phyloP scores from a whole-genome alignment of 208 protist species.

The Leishmania braziliensis region DNA sequence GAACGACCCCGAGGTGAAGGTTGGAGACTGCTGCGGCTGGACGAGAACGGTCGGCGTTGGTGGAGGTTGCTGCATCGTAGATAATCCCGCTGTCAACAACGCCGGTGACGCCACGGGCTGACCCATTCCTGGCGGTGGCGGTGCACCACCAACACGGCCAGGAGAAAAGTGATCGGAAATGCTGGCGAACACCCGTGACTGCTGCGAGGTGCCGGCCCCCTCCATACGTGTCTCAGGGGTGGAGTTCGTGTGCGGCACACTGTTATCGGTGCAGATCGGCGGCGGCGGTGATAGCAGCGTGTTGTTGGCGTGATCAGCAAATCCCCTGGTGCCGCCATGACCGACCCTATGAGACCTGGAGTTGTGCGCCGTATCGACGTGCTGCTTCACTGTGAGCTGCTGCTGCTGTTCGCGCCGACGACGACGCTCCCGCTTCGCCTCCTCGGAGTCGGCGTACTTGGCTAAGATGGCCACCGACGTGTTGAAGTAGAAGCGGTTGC shows the following conservation, averaged over 20 bases:
- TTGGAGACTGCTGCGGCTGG: constrained; percentile 24
- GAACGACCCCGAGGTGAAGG: constrained; percentile 33
- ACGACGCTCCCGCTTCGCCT: constrained; percentile 78
- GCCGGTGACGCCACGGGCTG: constrained; percentile 5
- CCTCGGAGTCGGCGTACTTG: constrained; percentile 84
- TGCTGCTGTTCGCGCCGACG: constrained; percentile 61
- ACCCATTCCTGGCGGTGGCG: constrained; percentile 21
- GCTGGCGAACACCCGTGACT: constrained; percentile 29
- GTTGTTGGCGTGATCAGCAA: background rate
- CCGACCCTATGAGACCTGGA: background rate
- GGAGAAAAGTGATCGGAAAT: constrained; percentile 30
- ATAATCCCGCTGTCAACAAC: constrained; percentile 1
- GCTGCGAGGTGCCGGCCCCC: constrained; percentile 3
- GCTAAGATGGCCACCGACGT: constrained; percentile 67
- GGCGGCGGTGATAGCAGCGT: constrained; percentile 7
- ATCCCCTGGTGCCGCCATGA: background rate
- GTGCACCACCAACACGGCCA: background rate
- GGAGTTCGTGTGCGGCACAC: constrained; percentile 17
- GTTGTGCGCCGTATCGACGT: constrained; percentile 7
- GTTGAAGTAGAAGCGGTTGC: constrained; percentile 68
- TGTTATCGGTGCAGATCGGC: constrained; percentile 1
- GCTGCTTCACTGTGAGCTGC: constrained; percentile 5
- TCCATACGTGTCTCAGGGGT: constrained; percentile 27
- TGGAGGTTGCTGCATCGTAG: background rate
- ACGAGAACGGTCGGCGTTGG: background rate